Conservation (phyloP, 192 early-diverging fungal genomes). For the Paraglomus occultum region DNA sequence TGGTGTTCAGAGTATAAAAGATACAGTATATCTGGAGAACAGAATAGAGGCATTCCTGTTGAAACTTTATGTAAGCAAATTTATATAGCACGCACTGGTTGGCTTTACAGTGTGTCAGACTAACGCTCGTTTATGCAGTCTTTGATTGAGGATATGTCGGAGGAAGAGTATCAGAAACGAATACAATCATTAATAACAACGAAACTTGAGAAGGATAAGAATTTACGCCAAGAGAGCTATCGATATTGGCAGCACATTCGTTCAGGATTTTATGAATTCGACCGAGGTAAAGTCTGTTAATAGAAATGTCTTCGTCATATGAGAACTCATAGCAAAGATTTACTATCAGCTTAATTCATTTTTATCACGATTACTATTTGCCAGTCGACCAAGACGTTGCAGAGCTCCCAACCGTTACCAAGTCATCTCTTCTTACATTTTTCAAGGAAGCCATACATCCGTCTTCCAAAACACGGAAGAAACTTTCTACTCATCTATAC, state of each 20-base stretch:
- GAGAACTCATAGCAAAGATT: conserved; percentile 12
- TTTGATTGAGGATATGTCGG: conserved; percentile 56
- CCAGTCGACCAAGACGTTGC: background rate
- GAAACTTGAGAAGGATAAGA: conserved; percentile 74
- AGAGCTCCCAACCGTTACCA: conserved; percentile 22
- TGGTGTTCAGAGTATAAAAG: conserved; percentile 72
- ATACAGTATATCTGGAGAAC: conserved; percentile 71
- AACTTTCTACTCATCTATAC: conserved; percentile 44
- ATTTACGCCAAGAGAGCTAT: conserved; percentile 66
- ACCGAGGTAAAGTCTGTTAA: conserved; percentile 37
- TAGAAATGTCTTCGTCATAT: conserved; percentile 27
- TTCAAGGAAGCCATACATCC: conserved; percentile 56
- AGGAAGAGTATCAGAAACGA: conserved; percentile 64
- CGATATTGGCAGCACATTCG: conserved; percentile 68
- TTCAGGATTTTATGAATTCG: conserved; percentile 75
- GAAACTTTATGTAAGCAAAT: conserved; percentile 18
- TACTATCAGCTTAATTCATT: background rate
- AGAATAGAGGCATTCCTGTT: conserved; percentile 71
- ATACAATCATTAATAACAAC: conserved; percentile 59
- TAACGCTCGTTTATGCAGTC: conserved; percentile 5
- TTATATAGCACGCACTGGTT: background rate
- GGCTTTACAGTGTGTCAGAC: background rate
- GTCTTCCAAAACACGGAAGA: conserved; percentile 35
- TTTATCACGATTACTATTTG: background rate
- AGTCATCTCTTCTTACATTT: conserved; percentile 58